Conservation (phyloP, 257 asterid genomes). For the Solanum stenotomum region DNA sequence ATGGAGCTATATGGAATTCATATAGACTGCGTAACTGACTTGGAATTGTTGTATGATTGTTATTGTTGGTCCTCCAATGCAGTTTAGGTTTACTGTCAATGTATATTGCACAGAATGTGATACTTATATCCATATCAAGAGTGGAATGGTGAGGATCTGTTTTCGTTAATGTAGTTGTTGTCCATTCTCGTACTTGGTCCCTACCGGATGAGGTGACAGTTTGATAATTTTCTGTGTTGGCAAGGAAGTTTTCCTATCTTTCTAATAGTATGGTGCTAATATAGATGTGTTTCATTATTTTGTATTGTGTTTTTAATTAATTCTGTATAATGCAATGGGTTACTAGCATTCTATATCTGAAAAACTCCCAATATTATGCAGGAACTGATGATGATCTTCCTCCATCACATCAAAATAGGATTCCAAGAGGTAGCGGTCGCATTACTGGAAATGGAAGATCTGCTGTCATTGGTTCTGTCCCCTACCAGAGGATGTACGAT, state of each 20-base stretch:
- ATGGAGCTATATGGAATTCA: neutral
- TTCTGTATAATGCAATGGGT: neutral
- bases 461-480: constrained; percentile 39
- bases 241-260: neutral
- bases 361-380: constrained; percentile 16
- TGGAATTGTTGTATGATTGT: neutral
- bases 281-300: neutral
- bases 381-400: constrained; percentile 98
- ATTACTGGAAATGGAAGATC: constrained; percentile 81
- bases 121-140: neutral
- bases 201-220: neutral
- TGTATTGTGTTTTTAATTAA: neutral
- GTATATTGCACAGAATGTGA: neutral
- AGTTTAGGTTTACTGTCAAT: neutral
- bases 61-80: neutral
- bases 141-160: neutral
- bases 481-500: constrained; percentile 44
- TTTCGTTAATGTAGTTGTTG: neutral
- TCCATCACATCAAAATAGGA: constrained; percentile 85
- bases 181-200: neutral
- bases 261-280: neutral
- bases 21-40: neutral
- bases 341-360: neutral
- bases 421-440: constrained; percentile 84
- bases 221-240: neutral